A percentile compares a stretch with the other conserved stretches of the same genome.
Evolutionary conservation across 345 rosid species (phyloP).

Genomic region (Ceriops decandra): DNA sequence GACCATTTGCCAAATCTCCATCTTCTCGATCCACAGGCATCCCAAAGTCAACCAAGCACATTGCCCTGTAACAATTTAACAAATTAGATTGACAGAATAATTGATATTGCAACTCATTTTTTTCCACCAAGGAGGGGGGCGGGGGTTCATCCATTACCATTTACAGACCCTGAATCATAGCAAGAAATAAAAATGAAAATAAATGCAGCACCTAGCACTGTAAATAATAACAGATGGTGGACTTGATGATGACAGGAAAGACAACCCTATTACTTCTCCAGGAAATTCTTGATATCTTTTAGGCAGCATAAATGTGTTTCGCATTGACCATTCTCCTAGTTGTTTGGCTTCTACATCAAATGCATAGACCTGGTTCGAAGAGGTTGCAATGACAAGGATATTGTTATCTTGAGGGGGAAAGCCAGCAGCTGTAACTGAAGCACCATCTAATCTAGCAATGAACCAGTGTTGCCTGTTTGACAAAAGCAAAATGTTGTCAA

Average conservation of each 20-base stretch:
- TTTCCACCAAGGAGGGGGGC: too few species aligned
- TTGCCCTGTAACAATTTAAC: slow-evolving; percentile 55
- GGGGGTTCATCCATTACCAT: too few species aligned
- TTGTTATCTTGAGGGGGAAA: slow-evolving; percentile 70
- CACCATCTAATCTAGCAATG: slow-evolving; percentile 83
- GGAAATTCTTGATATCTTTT: slow-evolving; percentile 91
- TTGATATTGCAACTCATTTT: neutral
- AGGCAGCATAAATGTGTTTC: slow-evolving; percentile 55
- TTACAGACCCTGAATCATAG: too few species aligned
- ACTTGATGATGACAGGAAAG: slow-evolving; percentile 58
- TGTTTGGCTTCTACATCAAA: slow-evolving; percentile 90
- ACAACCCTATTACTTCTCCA: slow-evolving; percentile 87
- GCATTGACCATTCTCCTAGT: slow-evolving; percentile 84
- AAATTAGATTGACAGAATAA: neutral
- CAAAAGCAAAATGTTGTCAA: neutral
- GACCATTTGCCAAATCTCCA: slow-evolving; percentile 40
- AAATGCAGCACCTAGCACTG: slow-evolving; percentile 67
- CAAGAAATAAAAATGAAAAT: neutral
- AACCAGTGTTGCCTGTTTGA: slow-evolving; percentile 92
- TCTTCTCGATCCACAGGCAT: slow-evolving; percentile 68
- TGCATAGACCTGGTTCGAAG: slow-evolving; percentile 76
- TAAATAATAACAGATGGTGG: slow-evolving; percentile 61
- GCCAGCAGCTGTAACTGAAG: slow-evolving; percentile 88
- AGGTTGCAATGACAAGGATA: slow-evolving; percentile 71
- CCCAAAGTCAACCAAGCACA: slow-evolving; percentile 79